Conservation (phyloP, 2,329 filamentous ascomycete species). For the Esteya vermicola region DNA sequence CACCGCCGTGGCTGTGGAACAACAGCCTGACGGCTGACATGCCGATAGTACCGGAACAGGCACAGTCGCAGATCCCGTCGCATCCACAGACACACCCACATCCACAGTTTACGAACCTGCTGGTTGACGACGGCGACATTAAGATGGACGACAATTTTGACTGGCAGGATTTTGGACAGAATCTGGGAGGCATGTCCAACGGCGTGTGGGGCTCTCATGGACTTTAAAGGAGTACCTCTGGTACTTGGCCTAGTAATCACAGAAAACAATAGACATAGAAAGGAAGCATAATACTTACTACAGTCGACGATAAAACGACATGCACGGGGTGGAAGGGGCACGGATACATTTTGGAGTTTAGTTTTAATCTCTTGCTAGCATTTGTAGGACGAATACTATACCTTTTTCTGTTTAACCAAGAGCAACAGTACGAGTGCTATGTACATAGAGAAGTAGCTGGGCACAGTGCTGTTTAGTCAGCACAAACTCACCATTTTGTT, state of each 20-base stretch:
- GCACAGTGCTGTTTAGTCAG: too few species aligned
- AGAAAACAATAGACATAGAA: too few species aligned
- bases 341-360: background rate
- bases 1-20: slow-evolving; percentile 41
- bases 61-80: background rate
- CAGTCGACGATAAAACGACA: background rate
- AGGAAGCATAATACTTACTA: background rate
- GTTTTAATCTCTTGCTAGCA: background rate
- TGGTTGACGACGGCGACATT: slow-evolving; percentile 17
- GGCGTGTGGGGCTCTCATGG: slow-evolving; percentile 13
- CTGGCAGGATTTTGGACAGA: slow-evolving; percentile 23
- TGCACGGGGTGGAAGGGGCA: background rate
- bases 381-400: too few species aligned
- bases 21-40: too few species aligned
- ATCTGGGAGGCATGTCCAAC: slow-evolving; percentile 15
- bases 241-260: too few species aligned
- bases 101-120: slow-evolving; percentile 7
- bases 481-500: too few species aligned
- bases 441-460: too few species aligned
- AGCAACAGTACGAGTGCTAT: too few species aligned
- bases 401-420: background rate
- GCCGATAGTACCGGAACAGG: background rate
- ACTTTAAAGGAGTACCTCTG: slow-evolving; percentile 5
- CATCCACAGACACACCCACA: background rate
- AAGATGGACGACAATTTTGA: slow-evolving; percentile 23